These are phyloP conservation scores for Suillus subaureus DNA, from an alignment of 768 basidiomycete species.

Conservation along the genomic window DNA sequence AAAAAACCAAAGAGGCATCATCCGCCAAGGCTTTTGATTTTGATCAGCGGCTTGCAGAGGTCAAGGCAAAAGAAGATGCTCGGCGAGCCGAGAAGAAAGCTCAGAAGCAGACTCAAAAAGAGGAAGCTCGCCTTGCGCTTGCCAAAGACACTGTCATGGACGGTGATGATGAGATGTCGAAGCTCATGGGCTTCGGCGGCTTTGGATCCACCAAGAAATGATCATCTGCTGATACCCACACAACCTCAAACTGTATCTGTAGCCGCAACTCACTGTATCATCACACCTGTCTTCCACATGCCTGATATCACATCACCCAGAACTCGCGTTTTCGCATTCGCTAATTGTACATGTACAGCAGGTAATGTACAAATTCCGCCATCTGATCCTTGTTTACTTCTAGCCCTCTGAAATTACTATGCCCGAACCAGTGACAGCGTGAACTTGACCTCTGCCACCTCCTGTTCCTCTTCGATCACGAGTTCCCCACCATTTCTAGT, in stretches of 20 bases:
- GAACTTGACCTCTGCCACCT: slow-evolving; percentile 80
- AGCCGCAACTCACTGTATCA: slow-evolving; percentile 19
- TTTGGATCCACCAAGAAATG: slow-evolving; percentile 88
- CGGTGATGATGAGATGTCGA: slow-evolving; percentile 67
- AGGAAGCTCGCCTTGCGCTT: slow-evolving; percentile 68
- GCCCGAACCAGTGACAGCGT: slow-evolving; percentile 60
- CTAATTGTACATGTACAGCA: slow-evolving; percentile 15
- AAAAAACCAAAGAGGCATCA: slow-evolving; percentile 82
- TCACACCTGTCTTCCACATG: slow-evolving; percentile 5
- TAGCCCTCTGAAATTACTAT: slow-evolving; percentile 16
- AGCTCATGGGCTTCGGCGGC: slow-evolving; percentile 90
- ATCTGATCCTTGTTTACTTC: neutral
- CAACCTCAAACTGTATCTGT: slow-evolving; percentile 15
- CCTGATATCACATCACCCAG: neutral
- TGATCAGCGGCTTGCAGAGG: slow-evolving; percentile 81
- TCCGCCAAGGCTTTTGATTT: slow-evolving; percentile 94
- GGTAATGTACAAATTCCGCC: slow-evolving; percentile 25
- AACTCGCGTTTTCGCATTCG: neutral
- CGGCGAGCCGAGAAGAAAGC: slow-evolving; percentile 75
- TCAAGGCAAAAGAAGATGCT: slow-evolving; percentile 71
- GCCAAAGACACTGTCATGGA: slow-evolving; percentile 50
- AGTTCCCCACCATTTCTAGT: slow-evolving; percentile 51
- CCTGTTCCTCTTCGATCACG: slow-evolving; percentile 86
- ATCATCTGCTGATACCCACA: slow-evolving; percentile 28
- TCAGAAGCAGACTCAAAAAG: slow-evolving; percentile 77